Evolutionary conservation across 1,284 basidiomycete genomes (phyloP), one percentile per base, ranked within the genome.

Genomic region (Apiotrichum brassicae): DNA sequence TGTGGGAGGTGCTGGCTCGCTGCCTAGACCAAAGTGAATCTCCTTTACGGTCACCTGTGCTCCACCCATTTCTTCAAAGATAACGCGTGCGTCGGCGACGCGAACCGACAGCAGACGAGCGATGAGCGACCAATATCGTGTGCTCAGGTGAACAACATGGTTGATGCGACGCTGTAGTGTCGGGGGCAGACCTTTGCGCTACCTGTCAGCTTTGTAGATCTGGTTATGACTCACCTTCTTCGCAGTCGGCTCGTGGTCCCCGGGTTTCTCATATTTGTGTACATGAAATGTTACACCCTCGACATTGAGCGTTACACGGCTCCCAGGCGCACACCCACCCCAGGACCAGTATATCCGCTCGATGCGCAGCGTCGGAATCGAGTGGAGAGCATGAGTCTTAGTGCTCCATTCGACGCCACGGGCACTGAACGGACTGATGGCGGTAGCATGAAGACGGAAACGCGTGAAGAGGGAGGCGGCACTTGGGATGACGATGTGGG

Each of bases 401-500:
- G 30, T 41, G n/a, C 61, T 48, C 66, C 67, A 70, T 57, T 70
- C 68, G 26, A 72, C 23, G 4, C 63, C 67, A n/a, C 61, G 53
- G 4, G 55, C 54, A 2, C 58, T 57, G 22, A 58, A 32, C 5
- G 57, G 48, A 9, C 58, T 60, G 34, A 66, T 39, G 12, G 50
- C 42, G 4, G 54, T 54, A 14, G 58, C 56, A n/a, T 60, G 60
- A 20, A 62, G 24, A 3, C 45, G 47, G 24, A 54, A 54, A 23
- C 50, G 43, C 18, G 47, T 52, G 30, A 45, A 34, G 16, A 48
- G 37, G n/a, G 48, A 53, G 3, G 57, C 54, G n/a, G 56, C 48
- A 28, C 25, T 49, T 4, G 58, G 56, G 34, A 62, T 47, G 49
- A 59, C 49, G 12, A 64, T 23, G 40, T 55, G 48, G 25, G 55